Conservation (phyloP, 768 basidiomycete species). For the Epithele typhae region DNA sequence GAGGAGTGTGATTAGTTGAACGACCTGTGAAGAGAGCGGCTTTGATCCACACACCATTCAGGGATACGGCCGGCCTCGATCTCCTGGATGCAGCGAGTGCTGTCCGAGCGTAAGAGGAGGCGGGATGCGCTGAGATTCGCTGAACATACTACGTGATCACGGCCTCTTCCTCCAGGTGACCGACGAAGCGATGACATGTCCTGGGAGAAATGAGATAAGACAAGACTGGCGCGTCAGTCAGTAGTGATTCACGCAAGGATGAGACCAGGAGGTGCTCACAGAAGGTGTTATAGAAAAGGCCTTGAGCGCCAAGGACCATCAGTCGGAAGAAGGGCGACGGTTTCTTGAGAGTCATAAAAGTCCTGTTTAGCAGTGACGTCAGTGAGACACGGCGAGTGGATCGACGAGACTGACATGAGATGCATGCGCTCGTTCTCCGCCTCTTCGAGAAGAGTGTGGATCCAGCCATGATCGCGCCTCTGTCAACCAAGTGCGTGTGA, state of each 20-base stretch:
- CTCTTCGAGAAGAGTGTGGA: conserved; percentile 89
- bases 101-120: conserved; percentile 26
- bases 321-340: conserved; percentile 80
- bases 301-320: conserved; percentile 86
- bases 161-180: conserved; percentile 91
- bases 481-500: no score
- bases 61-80: conserved; percentile 79
- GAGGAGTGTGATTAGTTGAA: not conserved
- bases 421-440: conserved; percentile 99
- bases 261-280: conserved; percentile 43
- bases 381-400: not conserved
- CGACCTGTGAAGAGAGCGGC: not conserved
- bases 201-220: conserved; percentile 74
- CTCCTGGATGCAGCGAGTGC: conserved; percentile 79
- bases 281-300: conserved; percentile 86
- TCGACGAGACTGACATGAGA: conserved; percentile 55
- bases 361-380: conserved; percentile 43
- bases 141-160: conserved; percentile 86
- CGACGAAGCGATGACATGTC: conserved; percentile 88
- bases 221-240: conserved; percentile 42
- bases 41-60: conserved; percentile 52
- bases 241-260: not conserved
- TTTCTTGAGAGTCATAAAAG: conserved; percentile 89
- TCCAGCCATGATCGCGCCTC: conserved; percentile 69
- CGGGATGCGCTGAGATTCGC: no score